Evolutionary conservation across 2,329 filamentous ascomycete species (phyloP), one percentile per base, ranked within the genome.

Genomic region (Colletotrichum sansevieriae): DNA sequence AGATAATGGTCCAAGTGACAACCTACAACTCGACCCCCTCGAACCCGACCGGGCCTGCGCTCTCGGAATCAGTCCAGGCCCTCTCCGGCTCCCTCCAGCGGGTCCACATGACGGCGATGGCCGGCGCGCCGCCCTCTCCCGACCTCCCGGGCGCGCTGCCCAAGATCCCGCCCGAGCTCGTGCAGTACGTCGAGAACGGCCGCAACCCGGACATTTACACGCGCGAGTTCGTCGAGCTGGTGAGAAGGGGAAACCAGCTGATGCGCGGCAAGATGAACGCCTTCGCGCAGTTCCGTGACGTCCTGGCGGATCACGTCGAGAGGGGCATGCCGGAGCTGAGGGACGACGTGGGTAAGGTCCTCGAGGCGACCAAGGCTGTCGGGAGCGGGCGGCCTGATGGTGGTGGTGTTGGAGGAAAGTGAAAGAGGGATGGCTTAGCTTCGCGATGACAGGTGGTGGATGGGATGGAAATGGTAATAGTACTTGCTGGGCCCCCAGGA

Each of bases 141-240:
- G 68, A 68, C 59, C 57, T 71, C 15, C 70, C 70, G 9, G 63
- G 63, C 18, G 70, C 74, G 22, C 83, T 89, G 46, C 87, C 87
- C 4, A 78, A 77, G 37, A 83, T 91, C 22, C 89, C 89, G 2
- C 85, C 85, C 59, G 89, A 91, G 74, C 84, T 92, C 12, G 83
- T 91, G 69, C 83, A 88, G 75, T 92, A 92, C 80, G 90, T 92
- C 74, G 90, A 92, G 77, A 87, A 88, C 75, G 90, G 90, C 51
- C 88, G 90, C 58, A 92, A 92, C 81, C 90, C 90, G 2, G 90
- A 92, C 79, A 92, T 92, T 73, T 92, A 92, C 83, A 92, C 90
- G 63, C 84, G 90, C 74, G 90, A 92, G 81, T 92, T 92, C 74
- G 89, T 92, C 74, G 90, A 92, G 85, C 83, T 90, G 60, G 89